Base-by-base conservation (phyloP, 1,284 basidiomycete genomes). In the Apiotrichum porosum region DNA sequence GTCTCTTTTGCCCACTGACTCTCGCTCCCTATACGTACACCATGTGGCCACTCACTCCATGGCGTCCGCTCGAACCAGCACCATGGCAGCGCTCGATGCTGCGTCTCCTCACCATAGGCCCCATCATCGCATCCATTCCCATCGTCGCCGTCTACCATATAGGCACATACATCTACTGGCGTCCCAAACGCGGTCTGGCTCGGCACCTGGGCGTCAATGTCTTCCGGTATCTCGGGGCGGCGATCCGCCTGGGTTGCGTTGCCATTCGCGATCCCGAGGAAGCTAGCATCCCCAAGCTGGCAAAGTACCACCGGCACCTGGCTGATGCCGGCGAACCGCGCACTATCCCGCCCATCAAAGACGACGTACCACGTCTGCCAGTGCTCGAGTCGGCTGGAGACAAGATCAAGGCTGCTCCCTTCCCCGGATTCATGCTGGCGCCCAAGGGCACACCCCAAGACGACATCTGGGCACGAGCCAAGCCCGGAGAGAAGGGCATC, bases 381-480 rank as follows among this genome's bases (percentile, higher is more conserved):
- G 15, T 30, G 6, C 23, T 43, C 37, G 21, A 34, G 28, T 40
- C 38, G 19, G 41, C 42, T 1, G 30, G 33, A 9, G 35, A 28
- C 9, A 35, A 44, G 18, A 49, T 55, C 24, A 30, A 43, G 42
- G n/a, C 49, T 1, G 49, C 15, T 0, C 28, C 36, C 2, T 19
- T 41, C 4, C 39, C 49, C 2, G 34, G 17, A 9, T 55, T 55
- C 38, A 51, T 47, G 38, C 19, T 45, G 15, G 53, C 49, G 6
- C 51, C 51, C 4, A 53, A 53, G 46, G 42, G 40, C 5, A 34
- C 42, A 14, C 18, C 40, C 4, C 6, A 26, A 18, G 32, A 41
- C 15, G 24, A 51, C n/a, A 30, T 44, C 24, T 51, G 45, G 45
- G 43, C 43, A 19, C 37, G 26, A 19, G 53, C 53, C 2, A 21